Conservation (phyloP, 1,284 basidiomycete genomes). For the Fereydounia khargensis region DNA sequence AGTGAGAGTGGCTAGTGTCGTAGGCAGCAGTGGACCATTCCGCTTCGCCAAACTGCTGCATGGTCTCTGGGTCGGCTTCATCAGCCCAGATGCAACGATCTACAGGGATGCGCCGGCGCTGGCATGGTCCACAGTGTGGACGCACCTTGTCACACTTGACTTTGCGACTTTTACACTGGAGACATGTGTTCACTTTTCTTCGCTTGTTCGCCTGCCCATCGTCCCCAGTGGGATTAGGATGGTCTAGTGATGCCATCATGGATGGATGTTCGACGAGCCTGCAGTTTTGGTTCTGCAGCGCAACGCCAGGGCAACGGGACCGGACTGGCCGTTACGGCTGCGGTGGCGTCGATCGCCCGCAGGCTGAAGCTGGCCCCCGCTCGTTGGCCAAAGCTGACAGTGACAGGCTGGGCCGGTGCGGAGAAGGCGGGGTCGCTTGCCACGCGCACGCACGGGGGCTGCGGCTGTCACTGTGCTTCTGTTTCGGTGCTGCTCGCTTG, state of each 20-base stretch:
- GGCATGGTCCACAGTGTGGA: constrained; percentile 50
- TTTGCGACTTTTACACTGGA: constrained; percentile 50
- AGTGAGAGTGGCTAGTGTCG: constrained; percentile 2
- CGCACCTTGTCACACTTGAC: constrained; percentile 51
- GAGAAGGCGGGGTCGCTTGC: no score
- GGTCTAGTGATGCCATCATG: constrained; percentile 15
- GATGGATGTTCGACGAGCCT: not conserved
- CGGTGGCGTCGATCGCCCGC: no score
- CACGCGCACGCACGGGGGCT: no score
- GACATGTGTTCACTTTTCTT: constrained; percentile 52
- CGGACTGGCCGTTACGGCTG: no score
- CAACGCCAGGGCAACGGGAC: no score
- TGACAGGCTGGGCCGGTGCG: no score
- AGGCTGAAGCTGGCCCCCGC: no score
- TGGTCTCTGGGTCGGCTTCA: constrained; percentile 29
- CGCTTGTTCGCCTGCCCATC: constrained; percentile 31
- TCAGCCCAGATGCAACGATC: constrained; percentile 46
- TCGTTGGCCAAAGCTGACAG: no score
- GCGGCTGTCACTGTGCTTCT: no score
- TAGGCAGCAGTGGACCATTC: constrained; percentile 5
- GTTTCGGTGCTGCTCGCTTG: no score
- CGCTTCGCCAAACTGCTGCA: constrained; percentile 10
- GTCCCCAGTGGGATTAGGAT: constrained; percentile 23
- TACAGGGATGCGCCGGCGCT: constrained; percentile 41
- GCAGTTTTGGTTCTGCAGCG: no score